Conservation (phyloP, 371 early-diverging fungal genomes). For the Zopfochytrium polystomum region DNA sequence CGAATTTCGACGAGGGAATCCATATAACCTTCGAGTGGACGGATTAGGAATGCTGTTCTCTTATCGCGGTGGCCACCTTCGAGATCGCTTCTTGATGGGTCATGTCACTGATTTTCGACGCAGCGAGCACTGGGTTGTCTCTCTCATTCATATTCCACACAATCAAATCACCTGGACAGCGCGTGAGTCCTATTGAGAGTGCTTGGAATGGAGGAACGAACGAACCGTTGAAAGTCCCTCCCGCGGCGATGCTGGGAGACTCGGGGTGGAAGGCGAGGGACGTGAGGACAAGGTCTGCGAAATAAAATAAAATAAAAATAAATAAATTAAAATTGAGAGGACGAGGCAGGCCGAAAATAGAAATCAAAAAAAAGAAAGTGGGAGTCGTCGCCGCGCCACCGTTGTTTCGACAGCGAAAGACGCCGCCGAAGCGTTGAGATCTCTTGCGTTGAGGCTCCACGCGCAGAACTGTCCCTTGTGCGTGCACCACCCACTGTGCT, state of each 20-base stretch:
- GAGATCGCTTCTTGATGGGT: slow-evolving; percentile 46
- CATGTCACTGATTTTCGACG: slow-evolving; percentile 28
- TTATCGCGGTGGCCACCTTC: slow-evolving; percentile 20
- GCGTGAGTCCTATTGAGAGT: too few relatives aligned
- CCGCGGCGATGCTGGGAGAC: slow-evolving; percentile 38
- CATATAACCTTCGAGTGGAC: slow-evolving; percentile 23
- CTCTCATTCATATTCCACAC: slow-evolving; percentile 36
- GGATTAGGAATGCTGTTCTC: background rate
- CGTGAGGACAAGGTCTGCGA: slow-evolving; percentile 42
- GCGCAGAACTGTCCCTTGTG: slow-evolving; percentile 42
- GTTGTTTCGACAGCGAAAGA: slow-evolving; percentile 34
- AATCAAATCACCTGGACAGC: slow-evolving; percentile 41
- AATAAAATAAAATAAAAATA: slow-evolving; percentile 1
- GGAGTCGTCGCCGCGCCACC: slow-evolving; percentile 18
- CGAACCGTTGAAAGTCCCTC: slow-evolving; percentile 43
- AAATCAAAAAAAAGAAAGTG: too few relatives aligned
- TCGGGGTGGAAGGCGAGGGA: slow-evolving; percentile 44
- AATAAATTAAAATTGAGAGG: background rate
- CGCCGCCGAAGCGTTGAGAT: slow-evolving; percentile 19
- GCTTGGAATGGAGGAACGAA: too few relatives aligned
- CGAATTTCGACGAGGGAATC: slow-evolving; percentile 29
- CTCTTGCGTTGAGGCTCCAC: slow-evolving; percentile 31
- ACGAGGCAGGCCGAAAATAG: too few relatives aligned
- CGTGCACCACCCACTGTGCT: slow-evolving; percentile 41
- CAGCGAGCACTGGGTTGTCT: slow-evolving; percentile 32